Base-by-base conservation (phyloP, 2,329 filamentous ascomycete genomes). In the Setomelanomma holmii region DNA sequence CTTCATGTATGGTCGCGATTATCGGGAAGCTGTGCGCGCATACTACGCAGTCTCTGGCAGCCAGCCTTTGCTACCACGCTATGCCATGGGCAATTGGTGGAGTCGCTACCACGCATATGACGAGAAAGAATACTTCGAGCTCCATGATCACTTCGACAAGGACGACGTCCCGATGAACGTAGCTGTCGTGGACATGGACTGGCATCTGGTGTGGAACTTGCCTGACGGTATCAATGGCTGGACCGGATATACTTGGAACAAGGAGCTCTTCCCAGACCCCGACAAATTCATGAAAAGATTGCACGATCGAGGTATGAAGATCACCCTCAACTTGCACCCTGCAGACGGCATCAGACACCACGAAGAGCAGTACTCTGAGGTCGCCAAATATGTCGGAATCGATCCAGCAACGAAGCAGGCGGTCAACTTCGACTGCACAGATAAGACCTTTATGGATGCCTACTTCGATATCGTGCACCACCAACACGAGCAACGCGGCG, bases 31-130 rank as follows among this genome's bases (percentile, higher is more conserved):
- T 14, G 78, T 87, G 45, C 77, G 78, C 49, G 79, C 80, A 0
- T 80, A 84, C 30, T 86, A 85, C 63, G 74, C 76, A 1, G 68
- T 87, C 11, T 85, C 83, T 1, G 84, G 84, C 2, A 75, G 74
- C 17, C 83, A 85, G 57, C 84, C 84, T 3, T 51, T 80, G 8
- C 66, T 87, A 0, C 84, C 84, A 0, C 76, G 84, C 12, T 87
- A 81, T 76, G 78, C 82, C 0, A 72, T 88, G 33, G 85, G 85
- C 0, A 88, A 87, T 57, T 88, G 86, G 85, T 88, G 85, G 85
- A 84, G 81, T 40, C 76, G 86, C 6, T 88, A 87, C 66, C 81
- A 87, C 61, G 78, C 78, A 2, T 88, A 87, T 62, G 76, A 74
- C 0, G 77, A 79, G 22, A 74, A 80, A 1, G 82, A 85, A 57